Evolutionary conservation across 2,329 filamentous ascomycete species (phyloP).

Genomic region (Tolypocladium cylindrosporum): DNA sequence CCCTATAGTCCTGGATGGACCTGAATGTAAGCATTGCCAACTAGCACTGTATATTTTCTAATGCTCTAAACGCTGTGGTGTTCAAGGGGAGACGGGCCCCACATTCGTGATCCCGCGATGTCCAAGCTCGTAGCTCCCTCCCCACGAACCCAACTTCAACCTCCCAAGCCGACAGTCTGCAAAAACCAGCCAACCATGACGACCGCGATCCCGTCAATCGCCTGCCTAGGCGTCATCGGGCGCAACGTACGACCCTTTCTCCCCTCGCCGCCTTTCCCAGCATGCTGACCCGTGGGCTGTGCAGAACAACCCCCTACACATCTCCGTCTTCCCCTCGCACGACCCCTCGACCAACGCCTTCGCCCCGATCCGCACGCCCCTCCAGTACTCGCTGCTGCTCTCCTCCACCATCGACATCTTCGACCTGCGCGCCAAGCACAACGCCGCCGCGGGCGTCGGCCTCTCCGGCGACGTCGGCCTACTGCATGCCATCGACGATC

Average conservation of each 20-base stretch:
- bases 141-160: not conserved
- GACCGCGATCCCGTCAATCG: slow-evolving; percentile 65
- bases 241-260: slow-evolving; percentile 56
- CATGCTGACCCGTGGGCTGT: not conserved
- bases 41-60: too few species aligned
- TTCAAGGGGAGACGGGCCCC: not conserved
- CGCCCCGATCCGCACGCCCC: slow-evolving; percentile 54
- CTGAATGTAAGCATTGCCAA: too few species aligned
- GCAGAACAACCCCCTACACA: slow-evolving; percentile 93
- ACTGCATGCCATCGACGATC: slow-evolving; percentile 87
- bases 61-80: not conserved
- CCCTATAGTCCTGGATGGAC: not conserved
- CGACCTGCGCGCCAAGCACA: slow-evolving; percentile 68
- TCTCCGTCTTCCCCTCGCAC: slow-evolving; percentile 77
- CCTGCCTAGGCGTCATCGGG: slow-evolving; percentile 87
- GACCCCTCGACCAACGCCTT: slow-evolving; percentile 42
- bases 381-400: slow-evolving; percentile 87
- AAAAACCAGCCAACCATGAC: slow-evolving; percentile 32
- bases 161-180: not conserved
- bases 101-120: not conserved
- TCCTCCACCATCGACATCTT: slow-evolving; percentile 92
- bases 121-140: not conserved
- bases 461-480: slow-evolving; percentile 80
- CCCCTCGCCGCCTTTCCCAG: not conserved
- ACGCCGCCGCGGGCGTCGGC: slow-evolving; percentile 37